phyloP scores from a whole-genome alignment of 345 rosid genomes.

The Cardamine occulta region DNA sequence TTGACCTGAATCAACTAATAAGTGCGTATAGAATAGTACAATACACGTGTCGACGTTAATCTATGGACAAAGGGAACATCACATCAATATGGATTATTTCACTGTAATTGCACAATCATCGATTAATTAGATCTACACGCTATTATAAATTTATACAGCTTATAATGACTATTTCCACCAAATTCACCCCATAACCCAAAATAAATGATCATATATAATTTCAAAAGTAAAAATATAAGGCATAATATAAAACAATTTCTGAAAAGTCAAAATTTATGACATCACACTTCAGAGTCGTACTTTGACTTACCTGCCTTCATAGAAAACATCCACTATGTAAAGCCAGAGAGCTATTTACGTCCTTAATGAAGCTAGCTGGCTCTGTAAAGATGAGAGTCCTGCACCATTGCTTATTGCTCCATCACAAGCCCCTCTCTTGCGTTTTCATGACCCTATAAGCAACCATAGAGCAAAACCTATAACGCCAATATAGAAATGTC shows the following conservation, averaged over 20 bases:
- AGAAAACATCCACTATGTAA: no score
- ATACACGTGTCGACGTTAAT: conserved; percentile 1
- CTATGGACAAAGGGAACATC: conserved; percentile 41
- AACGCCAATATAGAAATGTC: no score
- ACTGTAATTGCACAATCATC: conserved; percentile 34
- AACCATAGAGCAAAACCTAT: no score
- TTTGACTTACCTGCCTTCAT: no score
- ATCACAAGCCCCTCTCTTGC: no score
- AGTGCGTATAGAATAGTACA: not conserved
- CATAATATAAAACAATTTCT: not conserved
- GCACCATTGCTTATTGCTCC: no score
- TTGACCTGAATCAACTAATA: conserved; percentile 4
- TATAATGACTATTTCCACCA: not conserved
- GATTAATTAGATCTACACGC: conserved; percentile 19
- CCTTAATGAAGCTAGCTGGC: no score
- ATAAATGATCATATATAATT: not conserved
- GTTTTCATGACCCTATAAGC: no score
- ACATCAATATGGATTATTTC: conserved; percentile 16
- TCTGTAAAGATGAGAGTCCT: no score
- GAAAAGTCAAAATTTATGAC: conserved; percentile 13
- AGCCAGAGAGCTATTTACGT: no score
- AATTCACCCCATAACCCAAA: not conserved
- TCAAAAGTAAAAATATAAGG: not conserved
- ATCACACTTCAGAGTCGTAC: not conserved
- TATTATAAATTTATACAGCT: not conserved